Conservation (phyloP, 2,329 filamentous ascomycete genomes). For the Fusarium tuaranense region DNA sequence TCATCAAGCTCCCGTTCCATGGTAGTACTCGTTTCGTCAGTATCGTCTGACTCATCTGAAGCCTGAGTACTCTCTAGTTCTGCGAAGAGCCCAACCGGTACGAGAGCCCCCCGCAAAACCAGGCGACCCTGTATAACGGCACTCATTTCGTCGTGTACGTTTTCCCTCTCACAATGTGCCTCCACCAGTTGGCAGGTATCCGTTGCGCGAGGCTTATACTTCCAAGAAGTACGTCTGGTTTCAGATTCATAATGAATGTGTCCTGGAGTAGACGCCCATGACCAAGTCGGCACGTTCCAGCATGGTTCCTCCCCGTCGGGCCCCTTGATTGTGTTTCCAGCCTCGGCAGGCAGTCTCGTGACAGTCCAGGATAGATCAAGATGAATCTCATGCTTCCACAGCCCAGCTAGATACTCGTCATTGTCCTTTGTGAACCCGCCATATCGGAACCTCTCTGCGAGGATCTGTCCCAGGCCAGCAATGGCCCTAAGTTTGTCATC, state of each 20-base stretch:
- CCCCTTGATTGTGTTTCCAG: not conserved
- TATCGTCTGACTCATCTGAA: not conserved
- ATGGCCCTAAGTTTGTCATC: not conserved
- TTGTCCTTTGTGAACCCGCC: not conserved
- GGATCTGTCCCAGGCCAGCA: not conserved
- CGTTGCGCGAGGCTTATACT: not conserved
- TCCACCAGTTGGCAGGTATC: not conserved
- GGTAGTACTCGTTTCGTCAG: not conserved
- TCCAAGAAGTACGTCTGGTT: not conserved
- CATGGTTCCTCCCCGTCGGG: not conserved
- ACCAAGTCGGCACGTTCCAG: not conserved
- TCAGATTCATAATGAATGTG: not conserved
- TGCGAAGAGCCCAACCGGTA: not conserved
- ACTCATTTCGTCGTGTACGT: not conserved
- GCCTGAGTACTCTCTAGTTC: not conserved
- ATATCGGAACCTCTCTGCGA: not conserved
- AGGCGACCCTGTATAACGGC: not conserved
- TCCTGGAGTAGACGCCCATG: not conserved
- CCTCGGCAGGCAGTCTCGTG: not conserved
- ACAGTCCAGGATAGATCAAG: not conserved
- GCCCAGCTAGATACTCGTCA: not conserved
- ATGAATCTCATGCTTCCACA: not conserved
- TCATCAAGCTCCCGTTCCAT: not conserved
- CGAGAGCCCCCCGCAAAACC: not conserved
- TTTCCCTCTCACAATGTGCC: not conserved